Base-by-base conservation (phyloP, 768 basidiomycete genomes). In the Pleurotus ostreatus region DNA sequence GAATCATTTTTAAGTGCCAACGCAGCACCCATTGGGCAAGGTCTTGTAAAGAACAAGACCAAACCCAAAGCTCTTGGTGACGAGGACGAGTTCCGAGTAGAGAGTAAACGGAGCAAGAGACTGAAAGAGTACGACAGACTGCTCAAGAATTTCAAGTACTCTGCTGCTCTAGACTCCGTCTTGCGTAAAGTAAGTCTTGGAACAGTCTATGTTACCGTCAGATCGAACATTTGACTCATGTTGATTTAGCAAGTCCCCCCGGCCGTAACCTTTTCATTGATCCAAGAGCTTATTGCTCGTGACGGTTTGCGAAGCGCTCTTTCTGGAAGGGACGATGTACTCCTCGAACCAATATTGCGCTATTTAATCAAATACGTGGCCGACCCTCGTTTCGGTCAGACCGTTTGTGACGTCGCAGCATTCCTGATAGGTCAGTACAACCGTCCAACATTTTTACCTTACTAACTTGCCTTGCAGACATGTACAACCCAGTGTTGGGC, bases 111-210 rank as follows among this genome's bases (percentile, higher is more conserved):
- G 57, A 81, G 73, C 66, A 86, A 80, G 66, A 80, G 83, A 59
- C 72, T 98, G 46, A 88, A 82, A 68, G 88, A 92, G 55, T 97
- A 97, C 70, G 97, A 99, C 69, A 83, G 83, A 63, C 74, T 92
- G 51, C 76, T 99, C 48, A 98, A 98, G 70, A 78, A 74, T 39
- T 99, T 98, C 79, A 92, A 91, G 65, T 98, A 99, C 70, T 88
- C 89, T 6, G 93, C 93, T 37, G 97, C 97, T 4, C 73, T 99
- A 55, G 96, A 99, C 71, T 85, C 92, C 4, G 94, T 95, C 11
- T 71, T 98, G 56, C 83, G 83, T 64, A 93, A 92, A 78, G 91
- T 90, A 62, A 53, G 76, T 61, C 1, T 6, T 44, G 11, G 30
- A 34, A 34, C 8, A 34, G 23, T 25, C 23, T 25, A 23, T 23